phyloP scores from a whole-genome alignment of 78 protist species.

The slime mould (Dictyostelium discoideum) region DNA sequence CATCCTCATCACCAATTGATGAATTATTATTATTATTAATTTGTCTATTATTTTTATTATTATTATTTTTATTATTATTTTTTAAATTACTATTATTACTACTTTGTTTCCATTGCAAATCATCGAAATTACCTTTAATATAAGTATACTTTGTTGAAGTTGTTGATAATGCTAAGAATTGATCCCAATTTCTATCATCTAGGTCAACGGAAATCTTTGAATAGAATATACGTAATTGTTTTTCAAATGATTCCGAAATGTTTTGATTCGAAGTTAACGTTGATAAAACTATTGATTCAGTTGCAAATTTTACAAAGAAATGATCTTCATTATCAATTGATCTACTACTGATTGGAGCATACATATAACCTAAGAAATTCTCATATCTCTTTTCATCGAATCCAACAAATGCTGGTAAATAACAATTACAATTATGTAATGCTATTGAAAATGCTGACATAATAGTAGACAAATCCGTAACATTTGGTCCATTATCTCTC shows the following conservation, averaged over 20 bases:
- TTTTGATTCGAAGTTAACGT: slow-evolving; percentile 49
- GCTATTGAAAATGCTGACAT: slow-evolving; percentile 68
- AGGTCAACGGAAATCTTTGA: slow-evolving; percentile 40
- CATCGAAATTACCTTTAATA: slow-evolving; percentile 41
- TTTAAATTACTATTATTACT: background rate
- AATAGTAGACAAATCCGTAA: slow-evolving; percentile 47
- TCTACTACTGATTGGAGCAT: slow-evolving; percentile 38
- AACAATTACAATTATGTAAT: slow-evolving; percentile 55
- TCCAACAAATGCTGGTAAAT: slow-evolving; percentile 69
- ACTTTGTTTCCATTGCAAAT: slow-evolving; percentile 48
- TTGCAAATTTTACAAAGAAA: slow-evolving; percentile 57
- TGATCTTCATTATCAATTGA: slow-evolving; percentile 5
- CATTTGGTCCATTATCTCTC: slow-evolving; percentile 58
- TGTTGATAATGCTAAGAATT: slow-evolving; percentile 55
- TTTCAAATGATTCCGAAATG: slow-evolving; percentile 56
- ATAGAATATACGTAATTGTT: slow-evolving; percentile 59
- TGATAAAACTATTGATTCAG: slow-evolving; percentile 30
- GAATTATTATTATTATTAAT: too few species aligned
- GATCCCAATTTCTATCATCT: slow-evolving; percentile 79
- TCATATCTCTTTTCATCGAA: slow-evolving; percentile 75
- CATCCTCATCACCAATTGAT: background rate
- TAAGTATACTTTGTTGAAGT: slow-evolving; percentile 65
- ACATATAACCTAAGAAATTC: slow-evolving; percentile 78
- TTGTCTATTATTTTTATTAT: background rate
- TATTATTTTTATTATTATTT: too few species aligned